Percentiles rank a stretch among this genome's conserved stretches.
These are phyloP conservation scores for Xylaria digitata DNA, from an alignment of 2,329 filamentous ascomycete species.

Conservation along the genomic window DNA sequence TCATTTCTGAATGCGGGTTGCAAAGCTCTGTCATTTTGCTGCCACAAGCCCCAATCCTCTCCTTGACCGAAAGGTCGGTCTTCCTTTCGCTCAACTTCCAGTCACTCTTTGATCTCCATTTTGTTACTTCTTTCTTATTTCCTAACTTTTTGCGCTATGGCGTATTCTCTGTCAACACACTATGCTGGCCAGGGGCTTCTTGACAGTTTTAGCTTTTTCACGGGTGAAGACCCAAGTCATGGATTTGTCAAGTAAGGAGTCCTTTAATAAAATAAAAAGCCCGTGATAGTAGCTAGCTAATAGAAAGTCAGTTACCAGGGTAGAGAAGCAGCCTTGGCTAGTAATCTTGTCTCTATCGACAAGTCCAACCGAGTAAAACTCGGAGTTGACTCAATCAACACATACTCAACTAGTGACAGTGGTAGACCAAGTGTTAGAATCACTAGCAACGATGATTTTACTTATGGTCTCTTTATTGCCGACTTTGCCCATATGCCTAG, in stretches of 20 bases:
- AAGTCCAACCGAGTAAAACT: conserved; percentile 58
- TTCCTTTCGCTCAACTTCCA: conserved; percentile 40
- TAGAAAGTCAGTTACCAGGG: conserved; percentile 56
- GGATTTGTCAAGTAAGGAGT: conserved; percentile 74
- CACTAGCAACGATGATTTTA: conserved; percentile 72
- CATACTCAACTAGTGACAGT: conserved; percentile 50
- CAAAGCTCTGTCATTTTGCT: conserved; percentile 27
- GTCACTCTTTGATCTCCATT: conserved; percentile 44
- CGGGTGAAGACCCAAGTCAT: conserved; percentile 68
- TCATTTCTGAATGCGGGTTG: conserved; percentile 15
- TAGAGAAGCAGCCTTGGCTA: conserved; percentile 53
- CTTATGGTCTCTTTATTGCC: conserved; percentile 75
- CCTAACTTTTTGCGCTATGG: conserved; percentile 36
- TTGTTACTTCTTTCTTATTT: conserved; percentile 13
- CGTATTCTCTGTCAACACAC: conserved; percentile 49
- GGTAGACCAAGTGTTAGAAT: conserved; percentile 73
- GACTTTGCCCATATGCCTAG: conserved; percentile 80
- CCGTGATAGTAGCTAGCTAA: conserved; percentile 3
- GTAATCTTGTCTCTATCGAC: conserved; percentile 58
- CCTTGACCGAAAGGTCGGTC: conserved; percentile 39
- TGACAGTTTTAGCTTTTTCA: conserved; percentile 62
- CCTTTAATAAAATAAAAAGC: conserved; percentile 42
- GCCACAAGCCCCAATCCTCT: conserved; percentile 36
- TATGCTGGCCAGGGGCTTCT: conserved; percentile 50
- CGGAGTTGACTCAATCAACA: conserved; percentile 57